Evolutionary conservation across 169 alveolate genomes (phyloP).

Genomic region (Plasmodium knowlesi): DNA sequence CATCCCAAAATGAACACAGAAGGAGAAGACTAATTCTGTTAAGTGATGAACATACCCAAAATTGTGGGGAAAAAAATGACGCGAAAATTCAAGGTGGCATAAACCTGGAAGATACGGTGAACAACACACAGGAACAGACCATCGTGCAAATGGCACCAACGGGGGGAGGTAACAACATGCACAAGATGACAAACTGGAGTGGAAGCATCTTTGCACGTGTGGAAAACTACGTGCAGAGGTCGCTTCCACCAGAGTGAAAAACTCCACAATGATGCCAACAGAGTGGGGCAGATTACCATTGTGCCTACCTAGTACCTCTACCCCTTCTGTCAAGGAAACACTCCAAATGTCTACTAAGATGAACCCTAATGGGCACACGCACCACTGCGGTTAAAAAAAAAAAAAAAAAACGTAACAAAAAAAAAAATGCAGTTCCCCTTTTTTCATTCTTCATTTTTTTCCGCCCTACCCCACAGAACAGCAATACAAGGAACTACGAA

Average conservation of each 20-base stretch:
- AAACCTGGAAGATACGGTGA: neutral
- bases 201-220: neutral
- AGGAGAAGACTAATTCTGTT: conserved; percentile 25
- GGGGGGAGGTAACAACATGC: neutral
- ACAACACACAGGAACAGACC: neutral
- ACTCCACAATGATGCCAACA: neutral
- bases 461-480: neutral
- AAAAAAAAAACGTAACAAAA: neutral
- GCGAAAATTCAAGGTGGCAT: neutral
- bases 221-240: neutral
- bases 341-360: too few species aligned
- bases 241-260: neutral
- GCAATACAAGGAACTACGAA: conserved; percentile 3
- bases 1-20: neutral
- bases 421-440: neutral
- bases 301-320: neutral
- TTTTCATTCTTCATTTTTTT: neutral
- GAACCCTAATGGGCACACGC: too few species aligned
- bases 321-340: neutral
- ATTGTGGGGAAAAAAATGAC: neutral
- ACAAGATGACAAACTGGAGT: neutral
- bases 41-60: conserved; percentile 12
- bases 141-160: neutral
- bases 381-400: neutral
- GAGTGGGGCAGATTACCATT: neutral